phyloP scores from a whole-genome alignment of 2,329 filamentous ascomycete genomes.

The Fusarium nodosum region DNA sequence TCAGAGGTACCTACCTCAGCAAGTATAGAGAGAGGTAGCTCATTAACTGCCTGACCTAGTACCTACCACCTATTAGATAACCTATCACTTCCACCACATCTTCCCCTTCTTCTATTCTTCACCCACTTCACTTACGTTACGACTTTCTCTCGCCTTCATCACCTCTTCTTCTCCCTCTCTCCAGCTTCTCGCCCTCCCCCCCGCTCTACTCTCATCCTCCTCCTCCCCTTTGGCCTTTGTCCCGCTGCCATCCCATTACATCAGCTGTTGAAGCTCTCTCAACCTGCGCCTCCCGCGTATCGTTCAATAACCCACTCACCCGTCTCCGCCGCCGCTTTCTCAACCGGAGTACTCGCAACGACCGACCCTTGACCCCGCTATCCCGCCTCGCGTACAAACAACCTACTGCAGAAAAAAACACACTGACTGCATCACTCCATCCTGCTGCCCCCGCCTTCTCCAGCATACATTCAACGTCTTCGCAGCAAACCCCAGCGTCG shows the following conservation, averaged over 20 bases:
- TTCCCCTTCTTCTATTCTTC: slow-evolving; percentile 40
- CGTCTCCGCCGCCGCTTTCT: slow-evolving; percentile 42
- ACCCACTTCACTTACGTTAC: slow-evolving; percentile 48
- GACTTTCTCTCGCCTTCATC: slow-evolving; percentile 49
- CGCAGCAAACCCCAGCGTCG: slow-evolving; percentile 42
- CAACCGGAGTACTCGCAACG: slow-evolving; percentile 47
- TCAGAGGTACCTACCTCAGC: slow-evolving; percentile 7
- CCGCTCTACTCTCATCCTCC: slow-evolving; percentile 48
- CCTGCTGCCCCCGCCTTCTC: slow-evolving; percentile 40
- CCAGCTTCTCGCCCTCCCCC: slow-evolving; percentile 42
- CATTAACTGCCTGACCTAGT: background rate
- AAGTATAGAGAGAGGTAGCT: slow-evolving; percentile 5
- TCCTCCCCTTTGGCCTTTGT: slow-evolving; percentile 39
- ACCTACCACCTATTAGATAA: slow-evolving; percentile 5
- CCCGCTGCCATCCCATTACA: slow-evolving; percentile 36
- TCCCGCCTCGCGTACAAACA: slow-evolving; percentile 51
- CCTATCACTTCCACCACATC: slow-evolving; percentile 38
- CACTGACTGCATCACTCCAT: slow-evolving; percentile 47
- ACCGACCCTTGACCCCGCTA: slow-evolving; percentile 54
- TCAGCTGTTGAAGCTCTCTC: slow-evolving; percentile 41
- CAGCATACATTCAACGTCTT: slow-evolving; percentile 40
- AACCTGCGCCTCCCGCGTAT: slow-evolving; percentile 44
- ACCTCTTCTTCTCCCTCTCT: slow-evolving; percentile 39
- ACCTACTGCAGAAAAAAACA: slow-evolving; percentile 50
- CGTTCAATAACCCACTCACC: slow-evolving; percentile 39